These are phyloP conservation scores for Cyberlindnera mississippiensis DNA, from an alignment of 805 yeast species.

Conservation along the genomic window DNA sequence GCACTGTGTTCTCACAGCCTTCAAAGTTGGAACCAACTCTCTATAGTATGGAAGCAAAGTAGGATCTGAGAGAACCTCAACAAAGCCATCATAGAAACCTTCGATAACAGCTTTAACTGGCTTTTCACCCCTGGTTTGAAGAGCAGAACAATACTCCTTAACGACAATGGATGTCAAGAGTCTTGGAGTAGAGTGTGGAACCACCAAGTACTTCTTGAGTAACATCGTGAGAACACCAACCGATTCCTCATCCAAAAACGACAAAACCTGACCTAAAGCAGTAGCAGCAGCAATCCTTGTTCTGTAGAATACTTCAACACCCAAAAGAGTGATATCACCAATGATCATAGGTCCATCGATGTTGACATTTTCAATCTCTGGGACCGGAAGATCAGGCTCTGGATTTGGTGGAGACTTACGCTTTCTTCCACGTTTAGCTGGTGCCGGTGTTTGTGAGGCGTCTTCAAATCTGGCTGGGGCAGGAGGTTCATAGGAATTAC, in stretches of 20 bases:
- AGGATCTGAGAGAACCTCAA: constrained; percentile 38
- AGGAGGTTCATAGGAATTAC: constrained; percentile 27
- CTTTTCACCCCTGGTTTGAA: constrained; percentile 16
- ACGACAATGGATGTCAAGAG: constrained; percentile 64
- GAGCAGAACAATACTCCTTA: constrained; percentile 55
- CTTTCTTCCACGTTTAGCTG: constrained; percentile 41
- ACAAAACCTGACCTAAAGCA: constrained; percentile 67
- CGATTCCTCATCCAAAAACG: constrained; percentile 42
- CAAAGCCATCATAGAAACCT: constrained; percentile 27
- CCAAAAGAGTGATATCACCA: constrained; percentile 88
- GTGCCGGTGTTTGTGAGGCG: constrained; percentile 19
- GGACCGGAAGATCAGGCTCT: constrained; percentile 41
- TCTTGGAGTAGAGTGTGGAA: constrained; percentile 67
- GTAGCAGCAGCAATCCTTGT: constrained; percentile 73
- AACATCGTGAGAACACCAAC: constrained; percentile 36
- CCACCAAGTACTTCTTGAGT: constrained; percentile 24
- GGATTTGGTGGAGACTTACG: constrained; percentile 35
- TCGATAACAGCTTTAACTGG: constrained; percentile 29
- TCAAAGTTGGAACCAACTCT: constrained; percentile 82
- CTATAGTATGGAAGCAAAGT: constrained; percentile 55
- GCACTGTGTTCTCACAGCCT: constrained; percentile 83
- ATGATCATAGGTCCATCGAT: constrained; percentile 89
- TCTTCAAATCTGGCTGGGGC: constrained; percentile 3
- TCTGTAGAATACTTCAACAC: constrained; percentile 65
- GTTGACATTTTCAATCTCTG: constrained; percentile 64